Percentiles rank a stretch among this genome's conserved stretches.
Evolutionary conservation across 768 basidiomycete species (phyloP).

Genomic region (Suillus ampliporus): DNA sequence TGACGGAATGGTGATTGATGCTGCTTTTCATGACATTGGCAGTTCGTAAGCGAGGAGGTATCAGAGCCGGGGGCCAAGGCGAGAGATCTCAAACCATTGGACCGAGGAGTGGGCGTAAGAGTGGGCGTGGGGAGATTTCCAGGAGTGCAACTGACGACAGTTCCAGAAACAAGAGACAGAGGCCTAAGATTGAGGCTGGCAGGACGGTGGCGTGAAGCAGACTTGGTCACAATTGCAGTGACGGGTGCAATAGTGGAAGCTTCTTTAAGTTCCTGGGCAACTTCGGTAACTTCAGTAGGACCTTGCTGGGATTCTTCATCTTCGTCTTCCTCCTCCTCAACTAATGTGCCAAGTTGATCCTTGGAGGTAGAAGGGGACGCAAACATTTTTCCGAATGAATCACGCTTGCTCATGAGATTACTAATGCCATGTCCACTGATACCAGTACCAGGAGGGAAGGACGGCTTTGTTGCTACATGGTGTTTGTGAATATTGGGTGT

Average conservation of each 20-base stretch:
- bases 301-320: constrained; percentile 22
- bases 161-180: constrained; percentile 68
- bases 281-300: constrained; percentile 25
- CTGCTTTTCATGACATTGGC: constrained; percentile 3
- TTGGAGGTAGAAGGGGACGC: constrained; percentile 65
- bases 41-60: constrained; percentile 36
- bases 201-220: constrained; percentile 63
- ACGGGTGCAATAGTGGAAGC: constrained; percentile 33
- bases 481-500: constrained; percentile 7
- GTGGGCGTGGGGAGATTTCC: constrained; percentile 59
- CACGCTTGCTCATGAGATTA: constrained; percentile 65
- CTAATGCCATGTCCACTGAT: constrained; percentile 46
- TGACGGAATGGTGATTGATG: constrained; percentile 13
- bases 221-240: constrained; percentile 42
- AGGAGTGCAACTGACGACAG: constrained; percentile 40
- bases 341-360: constrained; percentile 77
- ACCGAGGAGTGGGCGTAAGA: constrained; percentile 53
- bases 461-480: constrained; percentile 60
- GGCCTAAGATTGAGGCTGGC: constrained; percentile 71
- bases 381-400: constrained; percentile 79
- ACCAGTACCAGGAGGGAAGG: constrained; percentile 56
- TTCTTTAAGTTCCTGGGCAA: constrained; percentile 16
- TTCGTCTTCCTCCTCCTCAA: constrained; percentile 90
- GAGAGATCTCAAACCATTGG: constrained; percentile 55
- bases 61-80: constrained; percentile 45